Base-by-base conservation (phyloP, 2,329 filamentous ascomycete genomes). In the Thermoascus crustaceus region DNA sequence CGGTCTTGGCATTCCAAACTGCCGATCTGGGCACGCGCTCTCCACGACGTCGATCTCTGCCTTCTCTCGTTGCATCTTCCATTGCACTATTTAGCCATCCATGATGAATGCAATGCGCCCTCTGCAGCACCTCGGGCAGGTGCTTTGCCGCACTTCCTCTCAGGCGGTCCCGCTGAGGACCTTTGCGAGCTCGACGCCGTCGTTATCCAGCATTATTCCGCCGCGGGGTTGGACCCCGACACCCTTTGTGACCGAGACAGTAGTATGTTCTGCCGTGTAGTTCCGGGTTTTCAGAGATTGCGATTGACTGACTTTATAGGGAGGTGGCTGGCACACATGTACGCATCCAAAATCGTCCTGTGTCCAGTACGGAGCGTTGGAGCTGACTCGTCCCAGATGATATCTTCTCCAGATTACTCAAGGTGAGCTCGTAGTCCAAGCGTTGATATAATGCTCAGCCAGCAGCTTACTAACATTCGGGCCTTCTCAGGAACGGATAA, bases 301-400 rank as follows among this genome's bases (percentile, higher is more conserved):
- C 14, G 10, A 30, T 33, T 41, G 43, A 37, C 46, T 57, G 38
- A 51, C 55, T 39, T 34, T 45, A 21, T 51, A 87, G 82, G 73
- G 79, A 51, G 80, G 80, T 46, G 82, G 82, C 43, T 84, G 82
- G 73, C 80, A 81, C 58, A 85, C 81, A 60, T 85, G 82, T 86
- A 69, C 47, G 77, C 72, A 44, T 26, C 26, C 31, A 37, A 16
- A 20, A 33, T 17, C 14, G 24, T 17, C n/a, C 31, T 36, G 30
- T 23, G 41, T 27, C 32, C 30, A 36, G 38, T 52, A 55, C 53
- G 55, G 39, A 38, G 40, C 38, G 39, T 42, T 44, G 41, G 46
- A 52, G 35, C 47, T 38, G 23, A 34, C 20, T 16, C 10, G 34
- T 25, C 37, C 42, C 55, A 83, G 83, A 83, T 64, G 83, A 88